Base-by-base conservation (phyloP, 345 rosid species). In the Hibiscus trionum region DNA sequence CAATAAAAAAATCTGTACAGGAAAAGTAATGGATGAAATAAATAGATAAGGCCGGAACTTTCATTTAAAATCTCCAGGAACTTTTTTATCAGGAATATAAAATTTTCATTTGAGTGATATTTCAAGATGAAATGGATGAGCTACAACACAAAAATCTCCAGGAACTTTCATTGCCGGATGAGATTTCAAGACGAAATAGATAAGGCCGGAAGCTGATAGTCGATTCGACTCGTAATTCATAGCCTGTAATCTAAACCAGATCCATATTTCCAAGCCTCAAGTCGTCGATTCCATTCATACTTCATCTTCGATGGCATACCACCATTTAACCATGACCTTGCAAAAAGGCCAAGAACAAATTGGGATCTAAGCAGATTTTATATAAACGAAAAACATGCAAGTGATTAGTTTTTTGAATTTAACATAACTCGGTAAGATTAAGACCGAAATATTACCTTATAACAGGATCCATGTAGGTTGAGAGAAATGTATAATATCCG, bases 401-500 rank as follows among this genome's bases (percentile, higher is more conserved):
- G n/a, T n/a, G n/a, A n/a, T n/a, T n/a, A n/a, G n/a, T n/a, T n/a
- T n/a, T n/a, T n/a, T n/a, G n/a, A n/a, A n/a, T n/a, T n/a, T n/a
- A n/a, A 39, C n/a, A n/a, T 14, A 64, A 70, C 55, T 24, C 8
- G 4, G 21, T 3, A 12, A n/a, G 24, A 17, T 33, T 2, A 58
- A 29, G 50, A 16, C 35, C n/a, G 11, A 55, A 62, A 17, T 12
- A 31, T 75, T 78, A 94, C 98, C 98, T 85, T 65, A 91, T 80
- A 2, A 84, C 70, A 70, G 98, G 97, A 77, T 90, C 95, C 39
- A 85, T 80, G 69, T 72, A 90, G 75, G 87, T 83, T 5, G 95
- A 88, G 75, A 91, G 96, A 76, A 94, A 80, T 1, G 98, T 91
- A 75, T 91, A 94, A 68, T 76, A 87, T 27, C 96, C 90, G 61